Percentiles rank a stretch among this genome's conserved stretches.
Evolutionary conservation across 2,329 filamentous ascomycete genomes (phyloP).

Genomic region (Cladorrhinum sp.): DNA sequence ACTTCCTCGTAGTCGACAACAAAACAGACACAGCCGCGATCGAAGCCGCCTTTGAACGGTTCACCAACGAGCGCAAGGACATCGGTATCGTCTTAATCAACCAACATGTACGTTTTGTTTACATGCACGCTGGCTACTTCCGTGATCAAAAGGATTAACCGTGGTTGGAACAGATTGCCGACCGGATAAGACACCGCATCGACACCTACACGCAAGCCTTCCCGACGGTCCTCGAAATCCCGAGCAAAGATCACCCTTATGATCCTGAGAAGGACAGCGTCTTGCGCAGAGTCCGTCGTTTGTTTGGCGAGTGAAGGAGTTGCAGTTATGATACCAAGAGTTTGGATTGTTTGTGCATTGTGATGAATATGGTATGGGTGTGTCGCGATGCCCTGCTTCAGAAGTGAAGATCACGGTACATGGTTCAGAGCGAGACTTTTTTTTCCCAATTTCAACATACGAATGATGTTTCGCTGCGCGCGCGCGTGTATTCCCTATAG

Average conservation of each 20-base stretch:
- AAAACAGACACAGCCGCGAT: conserved; percentile 90
- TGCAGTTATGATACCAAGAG: neutral
- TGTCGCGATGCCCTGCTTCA: too few species aligned
- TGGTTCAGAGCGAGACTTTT: neutral
- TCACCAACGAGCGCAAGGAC: conserved; percentile 88
- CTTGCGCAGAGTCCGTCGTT: conserved; percentile 71
- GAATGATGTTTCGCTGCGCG: neutral
- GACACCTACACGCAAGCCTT: conserved; percentile 93
- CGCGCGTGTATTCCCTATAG: conserved; percentile 1
- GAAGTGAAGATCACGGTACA: neutral
- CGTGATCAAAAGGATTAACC: neutral
- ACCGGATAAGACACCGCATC: conserved; percentile 85
- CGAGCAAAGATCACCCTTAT: conserved; percentile 98
- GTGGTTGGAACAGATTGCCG: conserved; percentile 66
- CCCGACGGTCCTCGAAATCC: conserved; percentile 93
- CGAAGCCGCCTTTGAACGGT: conserved; percentile 84
- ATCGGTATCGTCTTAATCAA: conserved; percentile 97
- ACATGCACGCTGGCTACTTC: neutral
- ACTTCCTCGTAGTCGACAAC: conserved; percentile 92
- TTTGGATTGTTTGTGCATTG: neutral
- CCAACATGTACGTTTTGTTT: conserved; percentile 71
- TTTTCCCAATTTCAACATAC: neutral
- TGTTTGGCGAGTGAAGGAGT: conserved; percentile 62
- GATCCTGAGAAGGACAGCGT: conserved; percentile 99
- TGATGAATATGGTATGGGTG: neutral